A percentile compares a stretch with the other conserved stretches of the same genome.
These are phyloP conservation scores for Rhizopogon vinicolor DNA, from an alignment of 768 basidiomycete genomes.

Conservation along the genomic window DNA sequence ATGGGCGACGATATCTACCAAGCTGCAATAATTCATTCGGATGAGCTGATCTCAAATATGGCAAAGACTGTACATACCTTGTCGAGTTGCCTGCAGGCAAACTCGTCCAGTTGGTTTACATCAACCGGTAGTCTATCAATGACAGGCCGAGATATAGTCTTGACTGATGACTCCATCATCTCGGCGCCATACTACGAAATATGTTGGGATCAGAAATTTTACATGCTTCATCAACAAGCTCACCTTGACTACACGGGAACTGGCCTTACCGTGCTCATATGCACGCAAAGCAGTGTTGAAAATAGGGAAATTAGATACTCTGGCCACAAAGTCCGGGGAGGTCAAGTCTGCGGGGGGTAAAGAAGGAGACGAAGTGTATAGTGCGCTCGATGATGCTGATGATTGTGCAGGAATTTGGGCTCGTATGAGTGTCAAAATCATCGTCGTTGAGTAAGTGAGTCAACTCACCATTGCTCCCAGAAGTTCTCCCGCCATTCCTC, in stretches of 20 bases:
- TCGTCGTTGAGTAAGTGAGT: background rate
- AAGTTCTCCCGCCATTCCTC: slow-evolving; percentile 42
- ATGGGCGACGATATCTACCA: slow-evolving; percentile 44
- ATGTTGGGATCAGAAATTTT: slow-evolving; percentile 7
- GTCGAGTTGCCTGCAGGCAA: slow-evolving; percentile 85
- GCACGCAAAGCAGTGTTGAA: slow-evolving; percentile 67
- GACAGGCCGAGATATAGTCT: slow-evolving; percentile 76
- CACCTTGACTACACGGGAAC: slow-evolving; percentile 83
- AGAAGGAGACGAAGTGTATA: slow-evolving; percentile 11
- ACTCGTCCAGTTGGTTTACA: slow-evolving; percentile 76
- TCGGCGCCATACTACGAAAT: slow-evolving; percentile 71
- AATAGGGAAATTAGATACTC: slow-evolving; percentile 68
- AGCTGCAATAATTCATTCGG: slow-evolving; percentile 27
- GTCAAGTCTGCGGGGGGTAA: slow-evolving; percentile 8
- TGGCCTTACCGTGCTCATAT: slow-evolving; percentile 82
- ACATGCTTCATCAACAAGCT: slow-evolving; percentile 11
- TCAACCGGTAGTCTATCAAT: slow-evolving; percentile 73
- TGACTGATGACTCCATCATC: slow-evolving; percentile 82
- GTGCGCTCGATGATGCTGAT: slow-evolving; percentile 8
- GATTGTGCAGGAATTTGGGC: background rate
- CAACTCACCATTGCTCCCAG: slow-evolving; percentile 10
- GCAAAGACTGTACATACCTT: slow-evolving; percentile 45
- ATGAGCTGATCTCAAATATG: background rate
- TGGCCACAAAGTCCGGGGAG: slow-evolving; percentile 36
- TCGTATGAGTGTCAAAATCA: background rate